Evolutionary conservation across 2,329 filamentous ascomycete species (phyloP).

Genomic region (Cladosporium sp.): DNA sequence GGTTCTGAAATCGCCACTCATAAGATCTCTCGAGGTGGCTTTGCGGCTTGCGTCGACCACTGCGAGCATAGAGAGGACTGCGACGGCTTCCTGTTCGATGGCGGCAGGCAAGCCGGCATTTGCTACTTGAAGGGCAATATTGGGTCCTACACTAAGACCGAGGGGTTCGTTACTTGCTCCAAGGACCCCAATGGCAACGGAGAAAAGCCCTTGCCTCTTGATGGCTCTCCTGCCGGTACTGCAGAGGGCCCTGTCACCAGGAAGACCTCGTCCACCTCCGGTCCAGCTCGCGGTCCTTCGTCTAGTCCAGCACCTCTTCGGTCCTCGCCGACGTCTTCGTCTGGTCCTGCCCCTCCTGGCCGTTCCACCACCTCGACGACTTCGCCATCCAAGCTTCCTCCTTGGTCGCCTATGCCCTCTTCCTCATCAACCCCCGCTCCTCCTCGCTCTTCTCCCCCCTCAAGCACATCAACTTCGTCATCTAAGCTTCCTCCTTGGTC

Average conservation of each 20-base stretch:
- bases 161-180: not conserved
- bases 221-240: not conserved
- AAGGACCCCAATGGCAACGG: not conserved
- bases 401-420: too few relatives aligned
- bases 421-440: too few relatives aligned
- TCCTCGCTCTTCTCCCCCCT: too few relatives aligned
- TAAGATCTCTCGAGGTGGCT: not conserved
- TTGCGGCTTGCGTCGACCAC: not conserved
- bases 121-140: constrained; percentile 14
- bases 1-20: not conserved
- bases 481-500: too few relatives aligned
- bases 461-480: too few relatives aligned
- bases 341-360: not conserved
- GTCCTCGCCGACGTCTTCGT: too few relatives aligned
- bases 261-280: too few relatives aligned
- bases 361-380: not conserved
- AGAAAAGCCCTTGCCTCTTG: not conserved
- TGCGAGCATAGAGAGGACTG: not conserved
- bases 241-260: not conserved
- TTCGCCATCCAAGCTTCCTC: not conserved
- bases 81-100: constrained; percentile 12
- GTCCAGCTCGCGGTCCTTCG: too few relatives aligned
- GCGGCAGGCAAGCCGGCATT: constrained; percentile 1
- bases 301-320: too few relatives aligned
- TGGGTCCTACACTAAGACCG: not conserved